Base-by-base conservation (phyloP, 208 protist genomes). In the Acanthamoeba healyi region DNA sequence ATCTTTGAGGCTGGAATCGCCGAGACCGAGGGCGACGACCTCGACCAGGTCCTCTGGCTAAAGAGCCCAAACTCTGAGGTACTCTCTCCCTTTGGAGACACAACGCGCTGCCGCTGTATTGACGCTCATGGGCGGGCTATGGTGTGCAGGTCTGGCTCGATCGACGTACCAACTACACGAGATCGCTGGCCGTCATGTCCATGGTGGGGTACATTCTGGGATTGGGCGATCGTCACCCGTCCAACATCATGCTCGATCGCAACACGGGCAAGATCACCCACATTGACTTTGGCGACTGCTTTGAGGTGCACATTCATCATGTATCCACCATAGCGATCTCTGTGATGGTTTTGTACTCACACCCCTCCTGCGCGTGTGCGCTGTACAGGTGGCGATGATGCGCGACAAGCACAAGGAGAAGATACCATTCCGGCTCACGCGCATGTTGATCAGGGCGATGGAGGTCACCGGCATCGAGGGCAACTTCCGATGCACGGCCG, bases 281-380 rank as follows among this genome's bases (percentile, higher is more conserved):
- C 97, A 99, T 99, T 96, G 99, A 99, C 97, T 99, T 99, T 97
- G 99, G 99, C 86, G 99, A 99, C 97, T 99, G 99, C 96, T 99
- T 99, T 95, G 99, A 99, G 96, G 29, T 89, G 19, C 24, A 5
- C n/a, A 6, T 88, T 42, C 5, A 6, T 42, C 14, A 22, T 65
- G 3, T n/a, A 26, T 17, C 5, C 24, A 94, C 10, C 17, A 40
- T 1, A 44, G 38, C 14, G 6, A 12, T 92, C 10, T 46, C 49
- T 40, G 32, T 24, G 38, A 51, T 54, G 15, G 9, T 9, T 5
- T 26, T 22, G 24, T 22, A 34, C 38, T 26, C 38, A 40, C 46
- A 65, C 56, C 34, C 88, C 32, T 93, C 29, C 0, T 38, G 12
- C n/a, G n/a, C n/a, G n/a, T n/a, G n/a, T n/a, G n/a, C n/a, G n/a